Evolutionary conservation across 1,284 basidiomycete genomes (phyloP).

Genomic region (Naganishia liquefaciens): DNA sequence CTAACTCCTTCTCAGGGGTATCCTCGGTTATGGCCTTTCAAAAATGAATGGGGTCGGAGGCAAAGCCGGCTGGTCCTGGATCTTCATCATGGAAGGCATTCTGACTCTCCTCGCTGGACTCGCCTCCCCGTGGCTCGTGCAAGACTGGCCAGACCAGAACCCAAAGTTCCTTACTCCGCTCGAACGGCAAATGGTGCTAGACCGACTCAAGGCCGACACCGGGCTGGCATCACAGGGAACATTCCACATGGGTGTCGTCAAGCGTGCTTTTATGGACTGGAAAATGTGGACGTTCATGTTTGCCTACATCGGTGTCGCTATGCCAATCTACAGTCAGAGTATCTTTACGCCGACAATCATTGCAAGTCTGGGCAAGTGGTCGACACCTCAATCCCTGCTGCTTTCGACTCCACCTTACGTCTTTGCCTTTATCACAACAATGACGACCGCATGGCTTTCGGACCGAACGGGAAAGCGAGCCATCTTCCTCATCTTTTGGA

Average conservation of each 20-base stretch:
- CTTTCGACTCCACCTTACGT: slow-evolving; percentile 56
- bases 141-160: slow-evolving; percentile 56
- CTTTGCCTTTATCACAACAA: slow-evolving; percentile 56
- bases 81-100: slow-evolving; percentile 56
- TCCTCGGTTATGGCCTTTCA: slow-evolving; percentile 48
- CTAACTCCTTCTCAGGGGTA: slow-evolving; percentile 38
- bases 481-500: slow-evolving; percentile 56
- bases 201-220: slow-evolving; percentile 51
- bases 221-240: slow-evolving; percentile 49
- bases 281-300: slow-evolving; percentile 49
- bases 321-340: slow-evolving; percentile 53
- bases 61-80: slow-evolving; percentile 55
- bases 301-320: slow-evolving; percentile 52
- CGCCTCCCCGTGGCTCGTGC: slow-evolving; percentile 51
- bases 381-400: slow-evolving; percentile 51
- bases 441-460: slow-evolving; percentile 51
- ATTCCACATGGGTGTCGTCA: slow-evolving; percentile 46
- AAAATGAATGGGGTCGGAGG: slow-evolving; percentile 55
- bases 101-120: slow-evolving; percentile 51
- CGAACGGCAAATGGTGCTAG: slow-evolving; percentile 50
- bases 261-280: slow-evolving; percentile 49
- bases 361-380: slow-evolving; percentile 51
- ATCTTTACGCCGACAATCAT: slow-evolving; percentile 56
- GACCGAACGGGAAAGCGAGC: slow-evolving; percentile 53
- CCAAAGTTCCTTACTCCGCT: slow-evolving; percentile 50